Percentiles rank a stretch among this genome's conserved stretches.
phyloP scores from a whole-genome alignment of 345 rosid genomes.

The Toxicodendron radicans region DNA sequence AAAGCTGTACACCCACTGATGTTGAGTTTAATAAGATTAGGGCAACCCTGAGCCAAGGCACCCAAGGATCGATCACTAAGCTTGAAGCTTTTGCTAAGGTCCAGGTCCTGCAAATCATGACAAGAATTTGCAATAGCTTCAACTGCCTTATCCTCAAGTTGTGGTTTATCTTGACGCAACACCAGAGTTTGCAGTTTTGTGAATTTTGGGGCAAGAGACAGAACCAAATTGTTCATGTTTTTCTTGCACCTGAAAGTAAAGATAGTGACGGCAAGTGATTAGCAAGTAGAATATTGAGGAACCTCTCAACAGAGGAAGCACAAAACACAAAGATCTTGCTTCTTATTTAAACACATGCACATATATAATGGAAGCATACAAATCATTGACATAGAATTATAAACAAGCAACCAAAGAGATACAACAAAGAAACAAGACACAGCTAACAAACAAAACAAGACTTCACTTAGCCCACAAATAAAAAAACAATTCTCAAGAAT shows the following conservation, averaged over 20 bases:
- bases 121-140: slow-evolving; percentile 79
- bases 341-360: no score
- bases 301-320: slow-evolving; percentile 1
- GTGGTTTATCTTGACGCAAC: slow-evolving; percentile 88
- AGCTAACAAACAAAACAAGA: background rate
- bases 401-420: background rate
- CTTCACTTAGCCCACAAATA: background rate
- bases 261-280: background rate
- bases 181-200: slow-evolving; percentile 65
- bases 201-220: slow-evolving; percentile 80
- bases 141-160: slow-evolving; percentile 79
- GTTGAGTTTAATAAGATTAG: slow-evolving; percentile 78
- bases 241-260: slow-evolving; percentile 63
- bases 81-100: slow-evolving; percentile 94
- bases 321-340: background rate
- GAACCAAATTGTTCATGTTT: slow-evolving; percentile 80
- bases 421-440: background rate
- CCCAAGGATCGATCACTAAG: slow-evolving; percentile 67
- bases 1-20: slow-evolving; percentile 88
- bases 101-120: slow-evolving; percentile 81
- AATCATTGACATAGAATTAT: background rate
- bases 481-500: background rate
- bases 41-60: slow-evolving; percentile 83
- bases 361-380: no score
- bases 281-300: background rate